Evolutionary conservation across 2,329 filamentous ascomycete genomes (phyloP), one percentile per base, ranked within the genome.

Genomic region (Apiospora pterosperma): DNA sequence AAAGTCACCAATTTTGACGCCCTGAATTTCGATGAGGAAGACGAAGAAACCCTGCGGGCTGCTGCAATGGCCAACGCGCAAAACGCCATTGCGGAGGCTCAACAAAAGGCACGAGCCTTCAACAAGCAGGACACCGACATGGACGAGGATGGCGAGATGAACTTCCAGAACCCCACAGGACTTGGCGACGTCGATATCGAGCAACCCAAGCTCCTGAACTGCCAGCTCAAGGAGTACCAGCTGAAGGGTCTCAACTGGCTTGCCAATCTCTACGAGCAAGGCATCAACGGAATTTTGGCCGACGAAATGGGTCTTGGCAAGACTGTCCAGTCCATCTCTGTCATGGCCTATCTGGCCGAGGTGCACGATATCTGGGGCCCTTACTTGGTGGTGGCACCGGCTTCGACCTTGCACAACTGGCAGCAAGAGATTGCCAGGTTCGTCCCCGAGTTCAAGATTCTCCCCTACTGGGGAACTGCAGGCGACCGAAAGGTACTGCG

Each of bases 231-330:
- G 77, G 96, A 99, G 77, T 99, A 99, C 80, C 96, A 99, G 81
- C 84, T 99, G 76, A 99, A 99, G 83, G 96, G 96, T 80, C 91
- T 99, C 77, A 99, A 98, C 76, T 99, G 96, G 96, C 88, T 99
- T 63, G 96, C 97, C 81, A 98, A 99, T 76, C 80, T 99, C 69
- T 99, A 99, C 82, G 96, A 99, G 78, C 96, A 99, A 79, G 96
- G 96, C 76, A 99, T 99, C 91, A 98, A 98, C 81, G 95, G 95
- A 79, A 99, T 99, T 72, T 84, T 99, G 68, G 96, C 96, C 69
- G 96, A 99, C 76, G 96, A 99, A 81, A 99, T 99, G 96, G 96
- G 96, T 88, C 92, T 99, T 28, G 96, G 96, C 77, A 99, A 99
- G 81, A 99, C 96, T 23, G 93, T 99, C 6, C 96, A 99, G 80